A percentile compares a stretch with the other conserved stretches of the same genome.
Evolutionary conservation across 345 rosid species (phyloP).

Genomic region (Boechera retrofracta): DNA sequence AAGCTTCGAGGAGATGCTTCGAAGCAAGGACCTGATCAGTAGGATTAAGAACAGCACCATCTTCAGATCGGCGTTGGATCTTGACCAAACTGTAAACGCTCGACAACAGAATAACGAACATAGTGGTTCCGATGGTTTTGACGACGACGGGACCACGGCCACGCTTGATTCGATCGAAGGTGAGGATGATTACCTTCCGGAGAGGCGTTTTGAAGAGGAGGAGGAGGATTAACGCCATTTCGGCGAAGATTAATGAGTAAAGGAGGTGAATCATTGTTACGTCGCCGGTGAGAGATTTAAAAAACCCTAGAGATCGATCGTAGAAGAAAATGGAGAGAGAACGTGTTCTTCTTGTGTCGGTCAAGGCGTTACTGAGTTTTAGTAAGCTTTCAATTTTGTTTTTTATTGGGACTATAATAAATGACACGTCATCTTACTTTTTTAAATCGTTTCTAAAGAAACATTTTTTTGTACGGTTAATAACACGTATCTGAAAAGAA

Average conservation of each 20-base stretch:
- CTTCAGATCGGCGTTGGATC: constrained; percentile 62
- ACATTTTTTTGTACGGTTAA: no score
- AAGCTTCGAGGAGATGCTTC: constrained; percentile 75
- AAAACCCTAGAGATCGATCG: constrained; percentile 47
- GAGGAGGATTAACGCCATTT: constrained; percentile 67
- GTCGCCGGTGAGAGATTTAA: background rate
- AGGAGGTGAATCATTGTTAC: constrained; percentile 72
- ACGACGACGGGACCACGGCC: constrained; percentile 82
- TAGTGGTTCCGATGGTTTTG: constrained; percentile 66
- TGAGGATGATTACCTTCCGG: constrained; percentile 68
- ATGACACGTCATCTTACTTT: no score
- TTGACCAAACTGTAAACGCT: constrained; percentile 61
- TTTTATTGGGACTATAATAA: no score
- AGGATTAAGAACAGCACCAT: constrained; percentile 65
- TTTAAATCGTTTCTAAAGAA: no score
- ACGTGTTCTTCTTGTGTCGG: background rate
- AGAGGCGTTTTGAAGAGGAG: constrained; percentile 82
- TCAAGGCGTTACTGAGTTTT: constrained; percentile 5
- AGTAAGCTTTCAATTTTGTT: no score
- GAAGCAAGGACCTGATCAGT: constrained; percentile 86
- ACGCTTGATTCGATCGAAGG: constrained; percentile 75
- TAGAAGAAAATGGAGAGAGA: constrained; percentile 13
- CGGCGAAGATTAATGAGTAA: constrained; percentile 60
- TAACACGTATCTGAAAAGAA: no score
- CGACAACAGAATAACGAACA: constrained; percentile 63